A percentile compares a stretch with the other conserved stretches of the same genome.
Evolutionary conservation across 192 early-diverging fungal species (phyloP).

Genomic region (Cladochytrium replicatum): DNA sequence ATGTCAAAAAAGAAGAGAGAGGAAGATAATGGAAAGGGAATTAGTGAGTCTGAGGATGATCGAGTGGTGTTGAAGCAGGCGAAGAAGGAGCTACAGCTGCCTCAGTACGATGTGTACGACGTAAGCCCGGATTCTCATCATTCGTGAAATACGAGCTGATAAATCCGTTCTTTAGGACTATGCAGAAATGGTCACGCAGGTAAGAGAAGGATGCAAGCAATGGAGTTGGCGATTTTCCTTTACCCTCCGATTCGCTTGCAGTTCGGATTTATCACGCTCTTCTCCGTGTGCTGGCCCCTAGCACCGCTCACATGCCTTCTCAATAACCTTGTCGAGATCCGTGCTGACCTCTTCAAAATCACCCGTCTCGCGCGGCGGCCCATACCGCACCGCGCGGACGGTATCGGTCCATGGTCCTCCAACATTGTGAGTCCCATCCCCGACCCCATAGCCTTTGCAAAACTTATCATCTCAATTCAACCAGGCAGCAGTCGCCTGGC

Average conservation of each 20-base stretch:
- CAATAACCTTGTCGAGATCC: conserved; percentile 88
- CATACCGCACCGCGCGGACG: conserved; percentile 57
- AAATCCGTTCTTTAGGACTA: conserved; percentile 56
- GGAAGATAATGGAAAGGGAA: conserved; percentile 23
- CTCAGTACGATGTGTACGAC: conserved; percentile 71
- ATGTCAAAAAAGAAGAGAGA: conserved; percentile 7
- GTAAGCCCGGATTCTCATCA: not conserved
- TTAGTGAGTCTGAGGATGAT: conserved; percentile 26
- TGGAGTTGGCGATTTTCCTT: not conserved
- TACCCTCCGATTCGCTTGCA: conserved; percentile 9
- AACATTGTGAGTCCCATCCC: conserved; percentile 40
- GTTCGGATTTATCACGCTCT: conserved; percentile 82
- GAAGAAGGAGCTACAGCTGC: conserved; percentile 48
- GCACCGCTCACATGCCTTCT: conserved; percentile 69
- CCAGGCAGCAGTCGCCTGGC: conserved; percentile 9
- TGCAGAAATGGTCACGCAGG: conserved; percentile 85
- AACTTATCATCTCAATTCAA: not conserved
- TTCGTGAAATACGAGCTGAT: not conserved
- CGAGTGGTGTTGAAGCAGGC: conserved; percentile 42
- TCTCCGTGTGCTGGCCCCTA: conserved; percentile 77
- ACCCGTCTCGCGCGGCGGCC: conserved; percentile 58
- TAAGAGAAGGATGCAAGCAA: conserved; percentile 9
- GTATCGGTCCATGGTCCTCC: conserved; percentile 68
- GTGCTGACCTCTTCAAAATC: conserved; percentile 86
- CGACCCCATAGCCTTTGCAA: not conserved